These are phyloP conservation scores for Lipomyces sp. DNA, from an alignment of 805 yeast genomes.

Conservation along the genomic window DNA sequence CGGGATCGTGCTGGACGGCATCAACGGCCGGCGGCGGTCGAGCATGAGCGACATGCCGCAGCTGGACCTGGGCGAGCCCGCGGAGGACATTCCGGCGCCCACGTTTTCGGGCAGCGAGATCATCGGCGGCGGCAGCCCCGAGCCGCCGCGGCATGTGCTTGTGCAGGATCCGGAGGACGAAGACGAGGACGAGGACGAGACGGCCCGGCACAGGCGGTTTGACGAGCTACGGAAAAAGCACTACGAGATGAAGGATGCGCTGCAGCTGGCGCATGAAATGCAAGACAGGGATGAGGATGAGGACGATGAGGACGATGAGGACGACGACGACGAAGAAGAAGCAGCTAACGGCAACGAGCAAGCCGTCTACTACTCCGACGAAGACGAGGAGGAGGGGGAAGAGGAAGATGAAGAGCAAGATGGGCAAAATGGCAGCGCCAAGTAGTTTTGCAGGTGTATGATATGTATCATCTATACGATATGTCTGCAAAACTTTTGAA, in stretches of 20 bases:
- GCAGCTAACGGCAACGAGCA: background rate
- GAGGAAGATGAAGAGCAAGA: background rate
- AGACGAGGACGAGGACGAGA: conserved; percentile 43
- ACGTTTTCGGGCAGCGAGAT: background rate
- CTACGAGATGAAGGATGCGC: conserved; percentile 51
- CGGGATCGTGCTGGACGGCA: conserved; percentile 45
- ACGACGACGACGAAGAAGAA: conserved; percentile 4
- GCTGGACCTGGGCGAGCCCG: conserved; percentile 35
- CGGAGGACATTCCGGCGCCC: conserved; percentile 26
- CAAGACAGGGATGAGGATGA: conserved; percentile 30
- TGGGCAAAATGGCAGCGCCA: background rate
- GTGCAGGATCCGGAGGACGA: conserved; percentile 31
- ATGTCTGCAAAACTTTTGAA: background rate
- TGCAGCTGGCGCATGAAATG: conserved; percentile 32
- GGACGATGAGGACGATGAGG: conserved; percentile 18
- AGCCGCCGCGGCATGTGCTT: background rate
- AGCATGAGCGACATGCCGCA: conserved; percentile 29
- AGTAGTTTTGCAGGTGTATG: too few species aligned
- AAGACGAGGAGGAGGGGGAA: background rate
- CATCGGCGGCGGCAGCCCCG: background rate
- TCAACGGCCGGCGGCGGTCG: conserved; percentile 29
- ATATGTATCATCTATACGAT: background rate
- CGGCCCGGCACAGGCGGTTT: conserved; percentile 60
- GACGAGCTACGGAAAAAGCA: conserved; percentile 79
- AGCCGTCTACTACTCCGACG: conserved; percentile 1